These are phyloP conservation scores for Globisporangium alternatum DNA, from an alignment of 352 stramenopile genomes.

Conservation along the genomic window DNA sequence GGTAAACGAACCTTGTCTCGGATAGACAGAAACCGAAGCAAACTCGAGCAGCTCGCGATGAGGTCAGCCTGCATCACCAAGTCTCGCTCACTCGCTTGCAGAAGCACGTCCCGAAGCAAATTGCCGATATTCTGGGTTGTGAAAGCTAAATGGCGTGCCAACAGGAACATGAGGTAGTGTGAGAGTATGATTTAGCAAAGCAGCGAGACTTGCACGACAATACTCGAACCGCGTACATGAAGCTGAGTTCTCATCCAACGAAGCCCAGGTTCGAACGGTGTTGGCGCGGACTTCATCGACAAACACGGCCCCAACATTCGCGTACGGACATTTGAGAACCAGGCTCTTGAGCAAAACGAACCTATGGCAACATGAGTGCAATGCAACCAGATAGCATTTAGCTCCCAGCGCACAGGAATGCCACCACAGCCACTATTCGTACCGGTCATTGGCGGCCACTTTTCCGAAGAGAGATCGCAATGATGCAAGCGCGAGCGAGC, in stretches of 20 bases:
- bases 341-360: constrained; percentile 49
- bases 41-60: constrained; percentile 61
- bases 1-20: constrained; percentile 46
- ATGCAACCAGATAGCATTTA: neutral
- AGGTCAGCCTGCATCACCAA: constrained; percentile 59
- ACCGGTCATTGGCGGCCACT: constrained; percentile 37
- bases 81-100: constrained; percentile 49
- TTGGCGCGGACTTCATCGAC: constrained; percentile 59
- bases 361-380: constrained; percentile 16
- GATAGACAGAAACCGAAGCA: constrained; percentile 61
- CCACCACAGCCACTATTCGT: neutral
- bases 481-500: constrained; percentile 31
- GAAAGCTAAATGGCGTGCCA: constrained; percentile 13
- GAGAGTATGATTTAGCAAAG: neutral
- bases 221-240: constrained; percentile 30
- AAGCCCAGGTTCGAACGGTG: constrained; percentile 38
- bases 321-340: constrained; percentile 60
- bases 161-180: neutral
- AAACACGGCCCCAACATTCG: constrained; percentile 62
- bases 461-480: constrained; percentile 39
- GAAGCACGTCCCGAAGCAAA: constrained; percentile 33
- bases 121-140: constrained; percentile 18
- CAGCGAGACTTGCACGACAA: neutral
- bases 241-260: constrained; percentile 5
- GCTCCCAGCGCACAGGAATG: neutral